Evolutionary conservation across 768 basidiomycete genomes (phyloP).

Genomic region (button mushroom (Agaricus bisporus)): DNA sequence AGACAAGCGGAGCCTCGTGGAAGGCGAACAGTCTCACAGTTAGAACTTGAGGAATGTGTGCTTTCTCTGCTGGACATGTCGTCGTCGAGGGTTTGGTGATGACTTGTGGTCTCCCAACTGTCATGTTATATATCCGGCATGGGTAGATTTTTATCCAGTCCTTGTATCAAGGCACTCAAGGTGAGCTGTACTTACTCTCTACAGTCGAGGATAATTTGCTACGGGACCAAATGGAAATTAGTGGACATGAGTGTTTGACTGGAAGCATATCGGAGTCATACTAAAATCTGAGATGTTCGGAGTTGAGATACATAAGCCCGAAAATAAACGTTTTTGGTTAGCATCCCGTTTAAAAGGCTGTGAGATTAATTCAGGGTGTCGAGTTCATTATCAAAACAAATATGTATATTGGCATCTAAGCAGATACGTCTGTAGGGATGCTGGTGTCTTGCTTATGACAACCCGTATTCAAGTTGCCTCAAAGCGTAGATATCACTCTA

Average conservation of each 20-base stretch:
- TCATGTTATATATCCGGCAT: constrained; percentile 6
- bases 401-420: not conserved
- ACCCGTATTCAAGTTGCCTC: too few species aligned
- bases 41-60: constrained; percentile 11
- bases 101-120: not conserved
- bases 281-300: constrained; percentile 4
- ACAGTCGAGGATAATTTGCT: not conserved
- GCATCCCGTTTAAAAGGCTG: not conserved
- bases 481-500: too few species aligned
- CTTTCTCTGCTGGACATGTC: constrained; percentile 5
- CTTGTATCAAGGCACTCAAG: not conserved
- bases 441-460: not conserved
- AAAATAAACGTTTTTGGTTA: not conserved
- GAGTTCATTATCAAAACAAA: constrained; percentile 7
- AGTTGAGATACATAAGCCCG: constrained; percentile 2
- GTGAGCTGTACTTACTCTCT: not conserved
- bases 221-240: not conserved
- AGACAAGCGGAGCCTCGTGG: constrained; percentile 47
- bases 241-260: not conserved
- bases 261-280: not conserved
- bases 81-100: not conserved
- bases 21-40: constrained; percentile 14
- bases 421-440: not conserved
- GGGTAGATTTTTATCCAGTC: too few species aligned
- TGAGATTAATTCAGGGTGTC: not conserved